Percentiles rank a stretch among this genome's conserved stretches.
Conservation (phyloP, 2,329 filamentous ascomycete species). For the Colletotrichum sp. region DNA sequence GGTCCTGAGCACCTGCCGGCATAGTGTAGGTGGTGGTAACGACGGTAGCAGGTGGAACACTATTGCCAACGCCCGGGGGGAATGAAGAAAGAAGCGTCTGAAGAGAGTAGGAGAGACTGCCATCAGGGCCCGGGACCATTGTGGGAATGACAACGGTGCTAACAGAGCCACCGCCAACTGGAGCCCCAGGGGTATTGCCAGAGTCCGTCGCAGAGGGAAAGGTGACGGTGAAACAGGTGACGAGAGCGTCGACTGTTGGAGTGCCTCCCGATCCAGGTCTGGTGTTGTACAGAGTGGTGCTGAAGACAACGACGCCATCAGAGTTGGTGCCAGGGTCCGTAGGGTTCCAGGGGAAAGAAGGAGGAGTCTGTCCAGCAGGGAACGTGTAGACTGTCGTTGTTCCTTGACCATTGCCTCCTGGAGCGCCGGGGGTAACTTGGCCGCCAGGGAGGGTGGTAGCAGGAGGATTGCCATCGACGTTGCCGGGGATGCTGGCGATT, state of each 20-base stretch:
- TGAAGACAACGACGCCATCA: constrained; percentile 12
- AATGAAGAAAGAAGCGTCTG: constrained; percentile 37
- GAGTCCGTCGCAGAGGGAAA: constrained; percentile 11
- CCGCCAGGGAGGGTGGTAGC: not conserved
- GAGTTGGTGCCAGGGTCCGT: not conserved
- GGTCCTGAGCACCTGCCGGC: constrained; percentile 28
- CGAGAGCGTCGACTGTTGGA: constrained; percentile 13
- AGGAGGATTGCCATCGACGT: not conserved
- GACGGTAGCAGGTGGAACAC: not conserved
- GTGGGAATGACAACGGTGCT: constrained; percentile 8
- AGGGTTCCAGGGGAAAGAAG: constrained; percentile 4
- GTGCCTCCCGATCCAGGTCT: constrained; percentile 3
- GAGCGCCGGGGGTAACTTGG: not conserved
- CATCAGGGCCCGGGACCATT: constrained; percentile 32
- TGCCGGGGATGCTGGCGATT: not conserved
- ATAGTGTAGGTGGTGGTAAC: constrained; percentile 27
- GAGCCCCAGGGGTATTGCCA: not conserved
- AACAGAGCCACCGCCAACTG: not conserved
- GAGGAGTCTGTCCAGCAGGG: not conserved
- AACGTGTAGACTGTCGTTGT: not conserved
- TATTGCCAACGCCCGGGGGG: constrained; percentile 10
- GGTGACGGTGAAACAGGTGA: constrained; percentile 31
- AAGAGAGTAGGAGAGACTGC: constrained; percentile 30
- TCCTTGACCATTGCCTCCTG: not conserved
- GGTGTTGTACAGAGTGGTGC: constrained; percentile 18